These are phyloP conservation scores for Pseudogymnoascus sp. DNA, from an alignment of 2,329 filamentous ascomycete genomes.

Conservation along the genomic window DNA sequence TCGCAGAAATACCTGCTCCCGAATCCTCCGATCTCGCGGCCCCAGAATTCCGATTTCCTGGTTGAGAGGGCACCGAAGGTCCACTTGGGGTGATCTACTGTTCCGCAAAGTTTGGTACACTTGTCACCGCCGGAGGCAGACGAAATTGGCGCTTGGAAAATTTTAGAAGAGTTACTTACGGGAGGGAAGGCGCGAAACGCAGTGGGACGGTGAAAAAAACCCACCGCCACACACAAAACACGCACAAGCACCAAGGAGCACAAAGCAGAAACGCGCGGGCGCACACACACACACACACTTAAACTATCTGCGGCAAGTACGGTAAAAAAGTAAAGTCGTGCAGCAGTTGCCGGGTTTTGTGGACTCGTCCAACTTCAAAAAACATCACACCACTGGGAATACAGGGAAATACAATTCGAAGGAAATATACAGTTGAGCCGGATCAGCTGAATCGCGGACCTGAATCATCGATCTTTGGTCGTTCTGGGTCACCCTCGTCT, in stretches of 20 bases:
- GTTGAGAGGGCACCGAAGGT: background rate
- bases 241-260: background rate
- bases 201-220: background rate
- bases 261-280: background rate
- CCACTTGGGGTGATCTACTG: background rate
- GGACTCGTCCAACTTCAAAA: background rate
- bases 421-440: background rate
- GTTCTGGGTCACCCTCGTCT: background rate
- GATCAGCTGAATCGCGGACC: background rate
- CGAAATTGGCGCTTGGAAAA: background rate
- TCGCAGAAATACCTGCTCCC: background rate
- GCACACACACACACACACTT: background rate
- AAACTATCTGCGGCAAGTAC: background rate
- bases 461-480: background rate
- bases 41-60: background rate
- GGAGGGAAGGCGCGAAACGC: constrained; percentile 5
- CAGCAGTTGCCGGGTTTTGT: background rate
- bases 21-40: background rate
- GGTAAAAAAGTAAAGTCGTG: background rate
- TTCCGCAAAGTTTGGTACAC: background rate
- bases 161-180: background rate
- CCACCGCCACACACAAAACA: background rate
- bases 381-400: background rate
- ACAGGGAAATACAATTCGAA: background rate
- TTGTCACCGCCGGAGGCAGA: background rate